These are phyloP conservation scores for Periglandula ipomoeae DNA, from an alignment of 2,329 filamentous ascomycete species.

Conservation along the genomic window DNA sequence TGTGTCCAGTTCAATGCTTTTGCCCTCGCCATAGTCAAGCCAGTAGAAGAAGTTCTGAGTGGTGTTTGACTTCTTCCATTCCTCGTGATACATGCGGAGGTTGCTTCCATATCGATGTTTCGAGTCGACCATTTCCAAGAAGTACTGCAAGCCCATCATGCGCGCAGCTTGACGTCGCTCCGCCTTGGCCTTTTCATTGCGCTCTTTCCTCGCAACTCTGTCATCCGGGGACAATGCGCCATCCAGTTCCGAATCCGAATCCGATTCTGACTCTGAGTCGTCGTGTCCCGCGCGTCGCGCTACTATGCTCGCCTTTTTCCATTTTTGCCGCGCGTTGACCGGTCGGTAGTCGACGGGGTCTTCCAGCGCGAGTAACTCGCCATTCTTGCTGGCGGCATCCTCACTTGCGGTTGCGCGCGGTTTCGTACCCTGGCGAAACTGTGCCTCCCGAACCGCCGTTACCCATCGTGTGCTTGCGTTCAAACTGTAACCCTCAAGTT, in stretches of 20 bases:
- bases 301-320: conserved; percentile 65
- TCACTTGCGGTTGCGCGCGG: conserved; percentile 27
- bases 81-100: conserved; percentile 68
- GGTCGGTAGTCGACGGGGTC: conserved; percentile 13
- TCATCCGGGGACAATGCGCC: conserved; percentile 23
- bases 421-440: conserved; percentile 41
- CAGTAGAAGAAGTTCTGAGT: conserved; percentile 91
- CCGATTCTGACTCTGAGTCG: conserved; percentile 40
- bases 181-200: conserved; percentile 39
- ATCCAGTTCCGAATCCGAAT: conserved; percentile 33
- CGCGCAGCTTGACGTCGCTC: conserved; percentile 58
- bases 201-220: conserved; percentile 29
- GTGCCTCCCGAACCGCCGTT: conserved; percentile 52
- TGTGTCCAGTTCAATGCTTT: conserved; percentile 55
- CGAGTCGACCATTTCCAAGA: conserved; percentile 73
- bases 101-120: conserved; percentile 87
- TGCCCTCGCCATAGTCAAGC: conserved; percentile 76
- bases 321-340: conserved; percentile 52
- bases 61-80: conserved; percentile 71
- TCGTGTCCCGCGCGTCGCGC: conserved; percentile 65
- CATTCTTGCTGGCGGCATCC: conserved; percentile 3
- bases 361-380: conserved; percentile 9
- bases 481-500: conserved; percentile 59
- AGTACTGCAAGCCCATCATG: conserved; percentile 80
- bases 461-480: conserved; percentile 64